Evolutionary conservation across 2,329 filamentous ascomycete genomes (phyloP).

Genomic region (Chaetomiaceae sp.): DNA sequence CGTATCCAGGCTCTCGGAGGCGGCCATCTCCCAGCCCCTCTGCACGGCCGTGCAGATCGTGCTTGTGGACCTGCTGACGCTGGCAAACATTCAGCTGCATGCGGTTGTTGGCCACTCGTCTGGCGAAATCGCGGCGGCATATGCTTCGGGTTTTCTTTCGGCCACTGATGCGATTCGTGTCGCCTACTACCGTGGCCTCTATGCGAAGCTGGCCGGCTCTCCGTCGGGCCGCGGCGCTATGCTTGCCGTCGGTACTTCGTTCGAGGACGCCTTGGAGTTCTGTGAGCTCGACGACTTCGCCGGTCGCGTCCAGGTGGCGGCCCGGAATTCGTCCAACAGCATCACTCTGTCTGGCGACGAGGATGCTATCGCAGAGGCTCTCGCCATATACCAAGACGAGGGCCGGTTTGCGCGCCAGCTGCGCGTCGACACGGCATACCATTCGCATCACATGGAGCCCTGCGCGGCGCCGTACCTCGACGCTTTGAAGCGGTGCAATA

Average conservation of each 20-base stretch:
- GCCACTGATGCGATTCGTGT: conserved; percentile 40
- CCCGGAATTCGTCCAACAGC: conserved; percentile 35
- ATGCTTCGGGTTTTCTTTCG: conserved; percentile 42
- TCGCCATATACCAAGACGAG: conserved; percentile 18
- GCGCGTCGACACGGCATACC: conserved; percentile 30
- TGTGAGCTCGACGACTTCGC: conserved; percentile 24
- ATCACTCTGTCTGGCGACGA: conserved; percentile 36
- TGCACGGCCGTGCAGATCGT: conserved; percentile 40
- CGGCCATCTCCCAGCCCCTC: conserved; percentile 31
- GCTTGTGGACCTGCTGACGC: conserved; percentile 37
- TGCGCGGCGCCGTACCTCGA: conserved; percentile 22
- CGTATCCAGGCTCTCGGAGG: conserved; percentile 18
- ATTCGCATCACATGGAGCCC: conserved; percentile 30
- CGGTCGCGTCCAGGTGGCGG: conserved; percentile 32
- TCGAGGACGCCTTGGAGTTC: conserved; percentile 34
- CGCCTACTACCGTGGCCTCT: conserved; percentile 44
- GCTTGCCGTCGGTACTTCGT: conserved; percentile 42
- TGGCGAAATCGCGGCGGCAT: conserved; percentile 49
- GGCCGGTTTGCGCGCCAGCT: conserved; percentile 21
- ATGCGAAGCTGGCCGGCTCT: conserved; percentile 15
- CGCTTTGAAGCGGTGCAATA: not conserved
- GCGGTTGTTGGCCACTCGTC: conserved; percentile 46
- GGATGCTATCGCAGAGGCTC: conserved; percentile 17
- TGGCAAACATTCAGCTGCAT: conserved; percentile 30
- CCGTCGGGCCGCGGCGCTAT: conserved; percentile 38